These are phyloP conservation scores for Mycena venus DNA, from an alignment of 768 basidiomycete genomes.

Conservation along the genomic window DNA sequence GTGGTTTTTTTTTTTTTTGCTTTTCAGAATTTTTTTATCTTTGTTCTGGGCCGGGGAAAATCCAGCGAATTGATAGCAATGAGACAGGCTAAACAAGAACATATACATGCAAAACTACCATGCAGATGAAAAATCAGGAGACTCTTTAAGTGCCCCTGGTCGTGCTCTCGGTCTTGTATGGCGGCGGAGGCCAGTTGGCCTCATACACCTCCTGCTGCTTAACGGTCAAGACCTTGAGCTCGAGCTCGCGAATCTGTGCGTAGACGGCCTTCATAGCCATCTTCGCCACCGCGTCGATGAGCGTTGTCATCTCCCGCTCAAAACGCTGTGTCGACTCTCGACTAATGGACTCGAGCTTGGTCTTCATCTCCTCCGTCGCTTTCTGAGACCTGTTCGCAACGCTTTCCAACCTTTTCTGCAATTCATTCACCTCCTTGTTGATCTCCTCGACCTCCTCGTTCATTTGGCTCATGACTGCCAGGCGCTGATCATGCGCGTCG, in stretches of 20 bases:
- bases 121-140: background rate
- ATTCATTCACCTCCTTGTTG: conserved; percentile 7
- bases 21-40: no score
- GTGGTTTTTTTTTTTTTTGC: no score
- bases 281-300: conserved; percentile 7
- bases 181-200: conserved; percentile 2
- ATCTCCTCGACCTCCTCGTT: conserved; percentile 15
- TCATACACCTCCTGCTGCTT: conserved; percentile 9
- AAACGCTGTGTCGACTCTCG: conserved; percentile 5
- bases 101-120: background rate
- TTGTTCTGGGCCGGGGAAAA: background rate
- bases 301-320: conserved; percentile 18
- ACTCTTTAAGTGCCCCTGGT: background rate
- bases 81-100: conserved; percentile 5
- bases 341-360: conserved; percentile 7
- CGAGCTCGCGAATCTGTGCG: conserved; percentile 15
- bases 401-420: conserved; percentile 2
- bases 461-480: conserved; percentile 2
- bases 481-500: conserved; percentile 14
- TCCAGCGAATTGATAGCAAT: conserved; percentile 1
- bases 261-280: conserved; percentile 7
- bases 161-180: background rate
- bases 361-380: conserved; percentile 13
- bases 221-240: conserved; percentile 8
- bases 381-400: no score